phyloP scores from a whole-genome alignment of 1,284 basidiomycete species.

The Malassezia japonica region DNA sequence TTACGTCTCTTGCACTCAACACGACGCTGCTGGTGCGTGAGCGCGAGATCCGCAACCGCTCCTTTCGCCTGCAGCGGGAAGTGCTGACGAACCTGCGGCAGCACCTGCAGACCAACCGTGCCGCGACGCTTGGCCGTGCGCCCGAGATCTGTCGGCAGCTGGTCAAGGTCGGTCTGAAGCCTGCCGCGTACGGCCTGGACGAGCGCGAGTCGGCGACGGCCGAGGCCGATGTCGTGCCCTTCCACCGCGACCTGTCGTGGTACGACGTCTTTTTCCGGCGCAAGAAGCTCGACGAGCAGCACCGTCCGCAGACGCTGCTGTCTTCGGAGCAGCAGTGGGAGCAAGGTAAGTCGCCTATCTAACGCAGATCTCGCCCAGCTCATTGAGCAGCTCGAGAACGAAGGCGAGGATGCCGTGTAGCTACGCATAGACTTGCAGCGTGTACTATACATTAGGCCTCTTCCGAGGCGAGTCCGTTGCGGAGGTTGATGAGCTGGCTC shows the following conservation, averaged over 20 bases:
- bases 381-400: conserved; percentile 2
- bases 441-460: neutral
- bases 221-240: neutral
- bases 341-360: neutral
- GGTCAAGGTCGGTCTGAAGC: conserved; percentile 8
- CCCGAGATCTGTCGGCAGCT: conserved; percentile 7
- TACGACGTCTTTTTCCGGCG: conserved; percentile 13
- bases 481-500: conserved; percentile 14
- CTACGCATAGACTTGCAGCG: neutral
- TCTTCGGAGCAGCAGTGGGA: conserved; percentile 1
- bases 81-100: neutral
- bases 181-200: conserved; percentile 4
- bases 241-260: conserved; percentile 13
- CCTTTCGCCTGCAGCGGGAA: conserved; percentile 4
- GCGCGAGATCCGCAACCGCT: neutral
- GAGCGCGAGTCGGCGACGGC: neutral
- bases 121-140: neutral
- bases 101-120: neutral
- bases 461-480: conserved; percentile 1
- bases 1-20: conserved; percentile 14
- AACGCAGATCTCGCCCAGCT: neutral
- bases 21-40: conserved; percentile 1
- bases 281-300: neutral
- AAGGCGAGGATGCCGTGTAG: neutral
- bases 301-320: neutral